phyloP scores from a whole-genome alignment of 805 yeast genomes.

The Nakazawaea holstii region DNA sequence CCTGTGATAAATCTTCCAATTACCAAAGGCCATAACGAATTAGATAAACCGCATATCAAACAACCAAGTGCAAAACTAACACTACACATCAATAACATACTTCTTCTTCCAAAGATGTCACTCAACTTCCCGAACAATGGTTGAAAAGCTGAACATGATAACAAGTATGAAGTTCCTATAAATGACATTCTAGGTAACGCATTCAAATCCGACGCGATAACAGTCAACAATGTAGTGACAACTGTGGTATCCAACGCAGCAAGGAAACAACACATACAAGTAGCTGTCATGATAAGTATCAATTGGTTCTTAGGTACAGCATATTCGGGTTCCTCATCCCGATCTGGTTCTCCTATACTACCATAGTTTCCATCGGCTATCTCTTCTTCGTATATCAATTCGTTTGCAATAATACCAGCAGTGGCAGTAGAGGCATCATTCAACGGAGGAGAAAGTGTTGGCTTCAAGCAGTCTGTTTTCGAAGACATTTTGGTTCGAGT shows the following conservation, averaged over 20 bases:
- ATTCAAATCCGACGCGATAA: constrained; percentile 46
- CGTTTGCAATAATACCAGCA: constrained; percentile 13
- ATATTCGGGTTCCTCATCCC: constrained; percentile 1
- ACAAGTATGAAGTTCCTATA: constrained; percentile 37
- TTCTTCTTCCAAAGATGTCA: constrained; percentile 48
- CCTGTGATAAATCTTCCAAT: constrained; percentile 73
- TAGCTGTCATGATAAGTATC: constrained; percentile 11
- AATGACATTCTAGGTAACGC: constrained; percentile 36
- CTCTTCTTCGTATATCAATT: constrained; percentile 9
- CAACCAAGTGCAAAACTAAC: constrained; percentile 33
- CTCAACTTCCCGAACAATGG: constrained; percentile 51
- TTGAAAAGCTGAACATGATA: constrained; percentile 44
- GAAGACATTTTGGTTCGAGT: neutral
- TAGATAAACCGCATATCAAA: constrained; percentile 34
- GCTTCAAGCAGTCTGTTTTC: neutral
- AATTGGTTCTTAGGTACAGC: constrained; percentile 6
- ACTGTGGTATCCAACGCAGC: constrained; percentile 52
- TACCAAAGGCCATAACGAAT: constrained; percentile 37
- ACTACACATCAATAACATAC: constrained; percentile 27
- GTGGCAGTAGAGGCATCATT: constrained; percentile 13
- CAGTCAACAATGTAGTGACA: constrained; percentile 45
- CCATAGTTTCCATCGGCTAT: constrained; percentile 1
- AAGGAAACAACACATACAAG: constrained; percentile 23
- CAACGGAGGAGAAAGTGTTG: constrained; percentile 3
- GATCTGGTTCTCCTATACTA: neutral